Percentiles rank a stretch among this genome's conserved stretches.
phyloP scores from a whole-genome alignment of 2,329 filamentous ascomycete genomes.

The Penicillium janthinellum region DNA sequence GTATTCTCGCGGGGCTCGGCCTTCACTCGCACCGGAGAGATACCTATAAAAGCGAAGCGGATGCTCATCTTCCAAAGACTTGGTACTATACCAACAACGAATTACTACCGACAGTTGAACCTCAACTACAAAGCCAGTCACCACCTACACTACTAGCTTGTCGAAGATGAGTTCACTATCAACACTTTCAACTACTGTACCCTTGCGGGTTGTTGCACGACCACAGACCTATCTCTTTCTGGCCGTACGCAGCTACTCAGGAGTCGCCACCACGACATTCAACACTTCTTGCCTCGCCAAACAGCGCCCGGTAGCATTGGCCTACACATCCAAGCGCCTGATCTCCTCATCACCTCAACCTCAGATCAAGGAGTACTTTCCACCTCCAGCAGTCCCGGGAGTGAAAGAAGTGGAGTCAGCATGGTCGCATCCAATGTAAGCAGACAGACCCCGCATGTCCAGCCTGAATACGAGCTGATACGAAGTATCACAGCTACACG shows the following conservation, averaged over 20 bases:
- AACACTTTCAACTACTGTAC: conserved; percentile 27
- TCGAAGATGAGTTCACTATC: conserved; percentile 34
- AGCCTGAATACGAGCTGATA: conserved; percentile 15
- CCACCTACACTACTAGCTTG: neutral
- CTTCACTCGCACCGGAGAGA: neutral
- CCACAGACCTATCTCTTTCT: conserved; percentile 31
- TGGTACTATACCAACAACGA: neutral
- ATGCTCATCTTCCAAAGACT: conserved; percentile 1
- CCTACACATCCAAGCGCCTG: conserved; percentile 12
- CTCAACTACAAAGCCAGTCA: conserved; percentile 1
- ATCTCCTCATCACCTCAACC: conserved; percentile 22
- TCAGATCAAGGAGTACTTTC: conserved; percentile 24
- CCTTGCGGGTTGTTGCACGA: conserved; percentile 32
- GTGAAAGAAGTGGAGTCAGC: conserved; percentile 22
- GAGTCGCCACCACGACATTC: conserved; percentile 22
- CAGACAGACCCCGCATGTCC: neutral
- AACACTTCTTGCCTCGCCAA: conserved; percentile 21
- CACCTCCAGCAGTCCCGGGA: conserved; percentile 12
- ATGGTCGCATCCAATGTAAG: conserved; percentile 51
- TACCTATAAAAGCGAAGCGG: conserved; percentile 6
- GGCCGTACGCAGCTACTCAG: conserved; percentile 29
- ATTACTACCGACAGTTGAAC: neutral
- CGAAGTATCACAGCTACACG: conserved; percentile 57
- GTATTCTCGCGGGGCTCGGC: neutral
- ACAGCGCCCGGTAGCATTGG: conserved; percentile 8